Evolutionary conservation across 805 yeast species (phyloP).

Genomic region (Saccharomycopsis sp.): DNA sequence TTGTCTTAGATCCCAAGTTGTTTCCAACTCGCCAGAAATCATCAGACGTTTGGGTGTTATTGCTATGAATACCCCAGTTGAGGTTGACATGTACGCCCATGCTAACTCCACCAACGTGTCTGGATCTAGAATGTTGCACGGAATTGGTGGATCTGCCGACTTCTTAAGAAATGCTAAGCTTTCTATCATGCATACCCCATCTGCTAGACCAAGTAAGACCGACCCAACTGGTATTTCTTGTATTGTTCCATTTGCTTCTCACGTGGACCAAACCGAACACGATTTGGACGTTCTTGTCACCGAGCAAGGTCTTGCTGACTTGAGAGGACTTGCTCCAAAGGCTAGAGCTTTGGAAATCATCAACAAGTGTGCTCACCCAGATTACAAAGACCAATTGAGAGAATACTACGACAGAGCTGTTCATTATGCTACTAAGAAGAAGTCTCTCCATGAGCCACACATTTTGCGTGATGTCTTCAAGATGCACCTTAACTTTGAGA

Average conservation of each 20-base stretch:
- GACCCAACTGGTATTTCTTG: constrained; percentile 94
- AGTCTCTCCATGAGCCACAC: constrained; percentile 90
- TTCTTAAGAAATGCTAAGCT: constrained; percentile 93
- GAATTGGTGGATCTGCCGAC: constrained; percentile 96
- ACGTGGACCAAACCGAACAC: constrained; percentile 95
- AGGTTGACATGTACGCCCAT: constrained; percentile 96
- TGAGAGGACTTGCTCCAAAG: constrained; percentile 91
- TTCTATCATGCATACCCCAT: constrained; percentile 96
- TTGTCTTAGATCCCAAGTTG: constrained; percentile 88
- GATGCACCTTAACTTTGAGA: constrained; percentile 84
- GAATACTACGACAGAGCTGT: constrained; percentile 85
- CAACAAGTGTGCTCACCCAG: constrained; percentile 91
- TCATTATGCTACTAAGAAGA: constrained; percentile 63
- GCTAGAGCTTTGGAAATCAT: constrained; percentile 86
- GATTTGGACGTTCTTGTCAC: constrained; percentile 92
- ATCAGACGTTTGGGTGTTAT: constrained; percentile 95
- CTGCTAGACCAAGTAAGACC: constrained; percentile 87
- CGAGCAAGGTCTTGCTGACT: constrained; percentile 92
- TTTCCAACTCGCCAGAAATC: constrained; percentile 92
- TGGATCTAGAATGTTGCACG: constrained; percentile 96
- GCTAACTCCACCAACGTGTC: constrained; percentile 96
- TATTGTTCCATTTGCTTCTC: constrained; percentile 92
- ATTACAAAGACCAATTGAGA: constrained; percentile 71
- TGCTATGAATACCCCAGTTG: constrained; percentile 99
- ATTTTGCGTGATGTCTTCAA: constrained; percentile 83